phyloP scores from a whole-genome alignment of 83 land plant genomes.

The Picea mariana region DNA sequence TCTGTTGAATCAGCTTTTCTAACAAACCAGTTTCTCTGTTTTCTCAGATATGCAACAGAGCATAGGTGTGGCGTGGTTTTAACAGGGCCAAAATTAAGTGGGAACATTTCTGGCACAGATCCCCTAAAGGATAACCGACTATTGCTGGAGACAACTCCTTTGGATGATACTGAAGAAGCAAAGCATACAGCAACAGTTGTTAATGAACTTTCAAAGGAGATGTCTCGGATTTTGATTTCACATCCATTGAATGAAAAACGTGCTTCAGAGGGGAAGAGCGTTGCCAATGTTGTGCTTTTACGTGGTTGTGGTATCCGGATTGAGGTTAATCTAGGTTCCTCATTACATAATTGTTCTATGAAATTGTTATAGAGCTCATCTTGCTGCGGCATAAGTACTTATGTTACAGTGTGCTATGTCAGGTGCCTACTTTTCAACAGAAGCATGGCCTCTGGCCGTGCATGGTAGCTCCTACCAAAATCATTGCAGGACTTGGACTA shows the following conservation, averaged over 20 bases:
- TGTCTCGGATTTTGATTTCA: constrained; percentile 65
- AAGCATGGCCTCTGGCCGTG: constrained; percentile 85
- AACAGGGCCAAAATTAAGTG: constrained; percentile 95
- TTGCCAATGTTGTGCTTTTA: constrained; percentile 94
- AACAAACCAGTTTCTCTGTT: background rate
- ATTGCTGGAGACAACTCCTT: constrained; percentile 68
- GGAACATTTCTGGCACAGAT: constrained; percentile 98
- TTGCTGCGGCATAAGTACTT: background rate
- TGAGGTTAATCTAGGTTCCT: constrained; percentile 52
- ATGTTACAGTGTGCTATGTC: background rate
- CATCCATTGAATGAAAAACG: constrained; percentile 86
- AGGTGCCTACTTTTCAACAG: constrained; percentile 89
- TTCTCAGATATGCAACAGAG: constrained; percentile 95
- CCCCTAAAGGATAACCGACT: constrained; percentile 92
- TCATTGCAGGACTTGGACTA: constrained; percentile 93
- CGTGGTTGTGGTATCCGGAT: constrained; percentile 98
- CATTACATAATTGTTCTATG: background rate
- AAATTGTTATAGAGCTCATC: background rate
- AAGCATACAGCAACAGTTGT: constrained; percentile 88
- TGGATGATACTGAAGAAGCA: constrained; percentile 90
- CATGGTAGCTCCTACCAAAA: constrained; percentile 99
- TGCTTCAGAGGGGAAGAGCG: constrained; percentile 70
- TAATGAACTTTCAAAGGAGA: constrained; percentile 93
- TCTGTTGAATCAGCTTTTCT: background rate
- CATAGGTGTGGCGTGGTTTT: constrained; percentile 99